Conservation (phyloP, 352 stramenopile species). For the Pythium volutum region DNA sequence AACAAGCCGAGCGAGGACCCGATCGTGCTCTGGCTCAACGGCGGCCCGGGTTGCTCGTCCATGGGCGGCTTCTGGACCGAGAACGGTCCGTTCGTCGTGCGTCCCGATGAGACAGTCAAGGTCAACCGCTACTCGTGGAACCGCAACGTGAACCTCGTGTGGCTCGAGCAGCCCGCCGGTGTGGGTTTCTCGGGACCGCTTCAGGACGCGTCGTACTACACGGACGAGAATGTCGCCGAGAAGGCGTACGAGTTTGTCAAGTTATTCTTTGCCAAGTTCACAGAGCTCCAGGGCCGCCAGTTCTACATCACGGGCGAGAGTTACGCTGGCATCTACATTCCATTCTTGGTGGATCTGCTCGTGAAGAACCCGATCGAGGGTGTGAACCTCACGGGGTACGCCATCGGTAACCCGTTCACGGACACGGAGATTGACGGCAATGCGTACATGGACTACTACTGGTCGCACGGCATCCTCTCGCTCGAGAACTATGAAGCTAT, state of each 20-base stretch:
- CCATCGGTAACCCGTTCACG: constrained; percentile 68
- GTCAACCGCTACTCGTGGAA: constrained; percentile 78
- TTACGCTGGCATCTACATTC: constrained; percentile 91
- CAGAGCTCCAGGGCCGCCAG: constrained; percentile 61
- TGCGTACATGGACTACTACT: constrained; percentile 84
- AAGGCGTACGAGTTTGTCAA: constrained; percentile 78
- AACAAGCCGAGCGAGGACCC: constrained; percentile 47
- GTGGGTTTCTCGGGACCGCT: constrained; percentile 71
- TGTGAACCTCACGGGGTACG: constrained; percentile 75
- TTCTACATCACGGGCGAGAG: constrained; percentile 86
- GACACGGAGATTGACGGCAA: constrained; percentile 34
- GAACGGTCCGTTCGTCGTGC: constrained; percentile 76
- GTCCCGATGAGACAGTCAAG: constrained; percentile 47
- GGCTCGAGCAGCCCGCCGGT: constrained; percentile 69
- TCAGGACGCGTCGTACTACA: constrained; percentile 69
- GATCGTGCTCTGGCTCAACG: constrained; percentile 83
- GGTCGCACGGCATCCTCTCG: constrained; percentile 83
- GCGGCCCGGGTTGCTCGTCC: constrained; percentile 72
- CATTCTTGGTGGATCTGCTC: constrained; percentile 75
- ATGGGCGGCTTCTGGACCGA: constrained; percentile 68
- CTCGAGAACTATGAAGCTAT: constrained; percentile 72
- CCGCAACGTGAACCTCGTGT: constrained; percentile 74
- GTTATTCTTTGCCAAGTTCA: constrained; percentile 68
- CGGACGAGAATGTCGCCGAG: constrained; percentile 70
- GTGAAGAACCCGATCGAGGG: constrained; percentile 54